Evolutionary conservation across 139 green algal species (phyloP).

Genomic region (Picochlorum sp.): DNA sequence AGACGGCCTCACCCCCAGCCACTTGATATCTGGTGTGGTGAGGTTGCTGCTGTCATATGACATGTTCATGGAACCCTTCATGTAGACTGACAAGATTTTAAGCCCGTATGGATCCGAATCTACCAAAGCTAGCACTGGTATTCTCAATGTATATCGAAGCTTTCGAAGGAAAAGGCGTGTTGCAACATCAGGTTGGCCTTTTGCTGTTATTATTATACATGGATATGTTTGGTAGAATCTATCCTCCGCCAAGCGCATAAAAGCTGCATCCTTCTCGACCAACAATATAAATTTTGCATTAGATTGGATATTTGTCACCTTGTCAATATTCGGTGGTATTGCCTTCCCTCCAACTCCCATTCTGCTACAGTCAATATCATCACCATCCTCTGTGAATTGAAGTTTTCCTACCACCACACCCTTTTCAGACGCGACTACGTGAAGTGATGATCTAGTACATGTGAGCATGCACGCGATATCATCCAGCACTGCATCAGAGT

Average conservation of each 20-base stretch:
- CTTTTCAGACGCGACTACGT: constrained; percentile 94
- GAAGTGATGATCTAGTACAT: constrained; percentile 83
- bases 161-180: constrained; percentile 82
- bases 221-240: constrained; percentile 95
- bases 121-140: constrained; percentile 90
- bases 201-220: constrained; percentile 96
- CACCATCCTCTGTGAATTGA: constrained; percentile 80
- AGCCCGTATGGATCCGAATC: constrained; percentile 93
- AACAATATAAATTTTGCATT: constrained; percentile 92
- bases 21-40: constrained; percentile 87
- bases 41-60: constrained; percentile 81
- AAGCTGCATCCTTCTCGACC: constrained; percentile 97
- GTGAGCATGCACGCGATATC: constrained; percentile 93
- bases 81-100: constrained; percentile 96
- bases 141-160: constrained; percentile 72
- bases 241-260: constrained; percentile 93
- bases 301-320: constrained; percentile 65
- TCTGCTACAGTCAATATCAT: constrained; percentile 84
- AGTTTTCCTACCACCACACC: constrained; percentile 91
- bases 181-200: constrained; percentile 95
- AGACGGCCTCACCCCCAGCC: constrained; percentile 83
- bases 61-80: constrained; percentile 85
- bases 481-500: constrained; percentile 84
- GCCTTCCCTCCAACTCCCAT: constrained; percentile 96
- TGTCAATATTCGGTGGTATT: constrained; percentile 93